Base-by-base conservation (phyloP, 140 eudicot species). In the Stevia rebaudiana region DNA sequence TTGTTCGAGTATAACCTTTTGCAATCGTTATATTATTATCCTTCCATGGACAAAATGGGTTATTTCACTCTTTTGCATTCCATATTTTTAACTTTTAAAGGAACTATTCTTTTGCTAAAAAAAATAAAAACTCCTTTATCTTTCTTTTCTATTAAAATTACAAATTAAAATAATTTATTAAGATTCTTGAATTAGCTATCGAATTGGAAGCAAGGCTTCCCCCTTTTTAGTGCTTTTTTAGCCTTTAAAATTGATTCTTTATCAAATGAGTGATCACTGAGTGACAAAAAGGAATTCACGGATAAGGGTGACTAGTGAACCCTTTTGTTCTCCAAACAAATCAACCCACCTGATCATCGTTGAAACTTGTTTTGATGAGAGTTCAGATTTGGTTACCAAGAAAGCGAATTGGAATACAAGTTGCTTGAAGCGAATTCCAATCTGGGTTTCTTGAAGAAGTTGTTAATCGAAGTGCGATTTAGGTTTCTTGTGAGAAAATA, bases 251-350 rank as follows among this genome's bases (percentile, higher is more conserved):
- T 15, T 59, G 71, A 65, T 49, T 77, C 70, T 72, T 66, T 33
- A 41, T 24, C 70, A 61, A 35, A 67, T 39, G 68, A 74, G 70
- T 33, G 73, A 68, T 47, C 39, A 42, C 33, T 54, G 51, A 64
- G 67, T 40, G 60, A 54, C 67, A 66, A 76, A 70, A 75, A 31
- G 43, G 65, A 76, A 62, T 39, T 12, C 5, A 42, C 47, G 62
- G 77, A 70, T 76, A 76, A 76, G 77, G 70, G 66, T 76, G 47
- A 59, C 55, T 3, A 37, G 56, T 40, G 78, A 73, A 39, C 59
- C 61, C 74, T 65, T 50, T 68, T 47, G 39, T 63, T 56, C 71
- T 62, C 67, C 75, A 68, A 42, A 53, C 9, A 74, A 57, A 65
- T 57, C 33, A 50, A 48, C 58, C 40, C 78, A 74, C 68, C 33